phyloP scores from a whole-genome alignment of 805 yeast genomes.

The Saccharomycopsis fermentans region DNA sequence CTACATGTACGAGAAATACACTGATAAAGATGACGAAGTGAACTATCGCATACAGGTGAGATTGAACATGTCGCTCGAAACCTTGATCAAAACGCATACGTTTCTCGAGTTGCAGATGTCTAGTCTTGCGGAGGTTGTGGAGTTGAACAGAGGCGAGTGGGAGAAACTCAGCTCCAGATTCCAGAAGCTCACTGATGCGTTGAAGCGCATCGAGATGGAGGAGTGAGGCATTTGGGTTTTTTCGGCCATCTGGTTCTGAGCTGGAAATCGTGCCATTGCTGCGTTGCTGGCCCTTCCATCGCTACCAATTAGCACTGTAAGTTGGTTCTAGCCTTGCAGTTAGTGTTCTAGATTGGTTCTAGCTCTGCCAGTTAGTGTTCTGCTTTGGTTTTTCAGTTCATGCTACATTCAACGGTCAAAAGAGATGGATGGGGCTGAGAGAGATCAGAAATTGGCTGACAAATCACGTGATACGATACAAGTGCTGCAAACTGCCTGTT shows the following conservation, averaged over 20 bases:
- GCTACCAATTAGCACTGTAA: no score
- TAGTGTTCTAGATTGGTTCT: no score
- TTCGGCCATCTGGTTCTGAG: no score
- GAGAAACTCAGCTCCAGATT: conserved; percentile 6
- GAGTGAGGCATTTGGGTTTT: no score
- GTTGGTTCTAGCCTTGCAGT: no score
- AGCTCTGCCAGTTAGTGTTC: no score
- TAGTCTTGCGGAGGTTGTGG: background rate
- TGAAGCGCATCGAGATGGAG: background rate
- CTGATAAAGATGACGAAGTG: background rate
- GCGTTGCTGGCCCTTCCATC: no score
- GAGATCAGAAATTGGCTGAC: no score
- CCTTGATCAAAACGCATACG: conserved; percentile 5
- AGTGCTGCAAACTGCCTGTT: background rate
- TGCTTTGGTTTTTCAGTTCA: no score
- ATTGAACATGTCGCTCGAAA: conserved; percentile 10
- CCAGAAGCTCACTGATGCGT: background rate
- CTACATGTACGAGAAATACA: background rate
- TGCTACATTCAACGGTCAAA: no score
- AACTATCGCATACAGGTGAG: conserved; percentile 1
- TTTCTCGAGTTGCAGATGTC: conserved; percentile 7
- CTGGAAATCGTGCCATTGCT: no score
- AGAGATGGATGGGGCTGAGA: no score
- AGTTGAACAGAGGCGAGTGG: conserved; percentile 9
- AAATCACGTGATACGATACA: background rate